phyloP scores from a whole-genome alignment of 768 basidiomycete species.

The Mycena galopus region DNA sequence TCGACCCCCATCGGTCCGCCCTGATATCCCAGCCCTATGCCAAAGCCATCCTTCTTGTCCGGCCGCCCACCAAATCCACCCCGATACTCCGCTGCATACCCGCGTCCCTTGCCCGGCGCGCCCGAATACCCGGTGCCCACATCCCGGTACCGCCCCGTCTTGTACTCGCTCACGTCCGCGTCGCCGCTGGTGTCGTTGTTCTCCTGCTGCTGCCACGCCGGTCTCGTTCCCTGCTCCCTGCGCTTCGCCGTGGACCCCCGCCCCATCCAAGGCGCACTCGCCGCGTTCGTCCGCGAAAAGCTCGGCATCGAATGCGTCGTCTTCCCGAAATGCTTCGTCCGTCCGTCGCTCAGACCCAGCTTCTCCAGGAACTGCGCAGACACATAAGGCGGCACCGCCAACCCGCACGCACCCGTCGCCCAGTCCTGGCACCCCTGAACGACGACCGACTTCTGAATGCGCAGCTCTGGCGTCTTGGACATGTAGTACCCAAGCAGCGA shows the following conservation, averaged over 20 bases:
- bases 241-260: conserved; percentile 10
- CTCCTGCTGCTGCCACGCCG: not conserved
- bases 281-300: not conserved
- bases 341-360: conserved; percentile 50
- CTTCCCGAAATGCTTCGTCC: conserved; percentile 36
- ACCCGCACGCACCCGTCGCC: conserved; percentile 68
- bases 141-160: conserved; percentile 11
- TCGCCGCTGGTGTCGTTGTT: not conserved
- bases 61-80: conserved; percentile 12
- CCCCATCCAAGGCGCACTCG: conserved; percentile 12
- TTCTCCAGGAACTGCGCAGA: conserved; percentile 59
- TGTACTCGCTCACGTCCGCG: conserved; percentile 15
- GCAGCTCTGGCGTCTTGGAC: conserved; percentile 61
- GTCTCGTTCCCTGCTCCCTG: not conserved
- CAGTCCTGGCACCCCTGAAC: conserved; percentile 73
- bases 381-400: conserved; percentile 65
- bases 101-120: not conserved
- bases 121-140: not conserved
- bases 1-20: conserved; percentile 5
- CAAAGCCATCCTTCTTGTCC: not conserved
- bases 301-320: not conserved
- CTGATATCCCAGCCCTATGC: not conserved
- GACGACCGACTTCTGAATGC: conserved; percentile 57
- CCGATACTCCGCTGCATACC: not conserved
- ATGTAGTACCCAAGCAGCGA: conserved; percentile 83